Conservation (phyloP, 768 basidiomycete species). For the Boletus huronensis region DNA sequence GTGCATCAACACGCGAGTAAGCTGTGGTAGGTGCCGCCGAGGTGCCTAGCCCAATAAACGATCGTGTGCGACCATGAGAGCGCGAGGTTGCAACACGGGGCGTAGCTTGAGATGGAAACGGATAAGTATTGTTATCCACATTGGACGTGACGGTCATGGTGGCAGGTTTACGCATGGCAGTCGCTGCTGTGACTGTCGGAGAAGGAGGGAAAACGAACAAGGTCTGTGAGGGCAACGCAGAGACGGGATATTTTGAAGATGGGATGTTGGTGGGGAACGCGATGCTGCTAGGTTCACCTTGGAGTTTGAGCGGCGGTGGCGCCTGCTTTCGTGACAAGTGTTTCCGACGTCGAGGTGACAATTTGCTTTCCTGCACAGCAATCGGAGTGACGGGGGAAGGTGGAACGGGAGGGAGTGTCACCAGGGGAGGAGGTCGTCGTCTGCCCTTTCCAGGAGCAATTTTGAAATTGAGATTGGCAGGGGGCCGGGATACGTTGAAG, state of each 20-base stretch:
- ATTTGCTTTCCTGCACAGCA: conserved; percentile 34
- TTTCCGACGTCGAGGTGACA: conserved; percentile 39
- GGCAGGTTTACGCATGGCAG: conserved; percentile 63
- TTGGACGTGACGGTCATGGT: conserved; percentile 79
- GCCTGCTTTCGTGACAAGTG: conserved; percentile 52
- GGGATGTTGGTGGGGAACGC: conserved; percentile 24
- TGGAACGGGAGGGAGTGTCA: conserved; percentile 65
- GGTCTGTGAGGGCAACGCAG: conserved; percentile 69
- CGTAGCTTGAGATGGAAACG: conserved; percentile 59
- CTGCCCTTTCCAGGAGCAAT: conserved; percentile 48
- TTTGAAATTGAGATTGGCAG: conserved; percentile 52
- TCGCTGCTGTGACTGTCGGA: conserved; percentile 44
- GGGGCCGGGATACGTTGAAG: conserved; percentile 42
- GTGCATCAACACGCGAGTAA: conserved; percentile 78
- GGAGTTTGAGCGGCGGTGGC: conserved; percentile 56
- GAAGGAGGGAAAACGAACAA: conserved; percentile 87
- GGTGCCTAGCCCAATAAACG: conserved; percentile 68
- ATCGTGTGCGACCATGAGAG: conserved; percentile 61
- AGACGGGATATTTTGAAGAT: conserved; percentile 23
- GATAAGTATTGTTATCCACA: conserved; percentile 39
- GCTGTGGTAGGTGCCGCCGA: conserved; percentile 76
- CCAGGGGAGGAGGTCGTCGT: conserved; percentile 60
- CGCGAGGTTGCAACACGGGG: conserved; percentile 71
- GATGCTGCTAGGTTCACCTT: conserved; percentile 26
- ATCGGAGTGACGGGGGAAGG: conserved; percentile 63